Evolutionary conservation across 306 rosid genomes (phyloP), one percentile per base, ranked within the genome.

Genomic region (Vachellia pachyceras): DNA sequence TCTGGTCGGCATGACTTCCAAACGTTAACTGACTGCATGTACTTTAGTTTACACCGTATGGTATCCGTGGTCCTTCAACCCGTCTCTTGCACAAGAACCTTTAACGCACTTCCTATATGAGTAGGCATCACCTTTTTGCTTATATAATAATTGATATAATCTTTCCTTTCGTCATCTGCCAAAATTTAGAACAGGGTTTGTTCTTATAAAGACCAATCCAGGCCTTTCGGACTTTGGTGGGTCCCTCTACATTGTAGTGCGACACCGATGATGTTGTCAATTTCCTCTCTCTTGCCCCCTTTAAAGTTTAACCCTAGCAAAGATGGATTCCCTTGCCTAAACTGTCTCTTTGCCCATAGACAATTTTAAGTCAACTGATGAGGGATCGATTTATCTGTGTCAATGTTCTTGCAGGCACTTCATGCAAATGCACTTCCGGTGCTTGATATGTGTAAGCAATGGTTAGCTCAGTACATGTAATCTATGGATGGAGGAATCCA

Each of bases 371-470:
- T 52, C 71, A 75, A 52, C 18, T 82, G 36, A 66, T 47, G 37
- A 54, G 50, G 73, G 63, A 39, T 82, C 67, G 20, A 77, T 71
- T 67, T 77, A 39, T 76, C 80, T 29, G 33, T 75, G 39, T 80
- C 33, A 60, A 79, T 85, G 45, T 81, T 82, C 80, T 88, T 83
- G 89, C 92, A 95, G 99, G 99, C 98, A 69, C 84, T 93, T 73
- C 99, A 95, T 85, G 97, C 98, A 22, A 95, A 90, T 86, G 97
- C 99, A 7, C 99, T 93, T 82, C 97, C 98, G 1, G 99, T 95
- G 82, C 97, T 95, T 70, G 99, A 95, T 84, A 93, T 95, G 98
- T 95, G 99, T 86, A 95, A 95, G 87, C 99, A 95, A 75, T 95
- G 99, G 99, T 85, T 95, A 91, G 97, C 97, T 80, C 97, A 91